Base-by-base conservation (phyloP, 257 asterid species). In the Solanum chiquidenum region DNA sequence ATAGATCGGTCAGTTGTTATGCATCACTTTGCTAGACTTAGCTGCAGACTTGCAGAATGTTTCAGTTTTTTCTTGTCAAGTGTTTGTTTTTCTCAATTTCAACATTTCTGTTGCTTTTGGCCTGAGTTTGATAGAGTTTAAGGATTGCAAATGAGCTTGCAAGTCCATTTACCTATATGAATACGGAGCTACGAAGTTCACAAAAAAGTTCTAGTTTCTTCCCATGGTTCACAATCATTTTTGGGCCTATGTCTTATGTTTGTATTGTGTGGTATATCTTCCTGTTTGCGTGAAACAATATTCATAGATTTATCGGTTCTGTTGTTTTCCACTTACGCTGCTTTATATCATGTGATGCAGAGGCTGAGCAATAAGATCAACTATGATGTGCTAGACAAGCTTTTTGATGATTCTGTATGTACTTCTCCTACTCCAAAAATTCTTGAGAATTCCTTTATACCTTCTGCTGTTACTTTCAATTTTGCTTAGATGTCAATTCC, bases 331-430 rank as follows among this genome's bases (percentile, higher is more conserved):
- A 85, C 87, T 85, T 58, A 76, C 21, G 33, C 68, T 88, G 84
- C 83, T 84, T 75, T 40, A 64, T 68, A 72, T 73, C 31, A 83
- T 85, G 58, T 79, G 76, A 62, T 91, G 77, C 98, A 95, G 98
- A 88, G 93, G 60, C 60, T 85, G 90, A 91, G 94, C 90, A 89
- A 94, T 83, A 92, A 90, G 88, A 88, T 95, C 90, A 92, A 89
- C 88, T 88, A 80, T 12, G 98, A 92, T 35, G 93, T 87, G 29
- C 86, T 95, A 90, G 93, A 93, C 25, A 76, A 93, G 84, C 93
- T 95, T 75, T 92, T 94, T 33, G 90, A 87, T 3, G 96, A 92
- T 42, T 33, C 92, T 87, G 98, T 94, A 93, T 87, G 98, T 92
- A 35, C 87, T 88, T 75, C 74, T 87, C 83, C 86, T 20, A 42